Conservation (phyloP, 2,329 filamentous ascomycete species). For the Didymella arachidicola region DNA sequence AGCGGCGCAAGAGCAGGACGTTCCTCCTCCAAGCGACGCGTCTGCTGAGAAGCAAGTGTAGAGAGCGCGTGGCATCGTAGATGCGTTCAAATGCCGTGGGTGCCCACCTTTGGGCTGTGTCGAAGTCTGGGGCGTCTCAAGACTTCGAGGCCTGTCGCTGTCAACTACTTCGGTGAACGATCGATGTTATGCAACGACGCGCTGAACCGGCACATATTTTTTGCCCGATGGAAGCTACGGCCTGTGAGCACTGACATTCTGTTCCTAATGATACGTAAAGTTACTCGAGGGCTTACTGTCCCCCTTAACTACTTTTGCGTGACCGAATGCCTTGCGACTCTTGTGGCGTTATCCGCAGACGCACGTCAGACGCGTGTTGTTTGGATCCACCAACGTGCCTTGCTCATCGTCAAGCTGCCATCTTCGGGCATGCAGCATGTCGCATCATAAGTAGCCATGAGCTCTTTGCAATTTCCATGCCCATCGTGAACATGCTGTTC, state of each 20-base stretch:
- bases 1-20: slow-evolving; percentile 23
- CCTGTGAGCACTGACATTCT: slow-evolving; percentile 11
- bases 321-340: not conserved
- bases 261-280: slow-evolving; percentile 12
- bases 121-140: too few species aligned
- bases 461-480: not conserved
- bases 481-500: not conserved
- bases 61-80: not conserved
- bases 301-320: too few species aligned
- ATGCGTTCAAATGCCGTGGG: too few species aligned
- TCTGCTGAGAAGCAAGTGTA: slow-evolving; percentile 33
- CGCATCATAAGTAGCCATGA: not conserved
- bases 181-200: not conserved
- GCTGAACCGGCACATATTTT: slow-evolving; percentile 5
- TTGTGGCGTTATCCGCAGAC: not conserved
- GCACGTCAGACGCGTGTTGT: not conserved
- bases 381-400: not conserved
- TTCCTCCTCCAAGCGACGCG: slow-evolving; percentile 11
- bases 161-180: not conserved
- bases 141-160: too few species aligned
- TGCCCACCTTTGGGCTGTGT: too few species aligned
- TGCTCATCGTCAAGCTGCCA: not conserved
- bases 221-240: slow-evolving; percentile 19
- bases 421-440: not conserved
- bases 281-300: not conserved